A percentile compares a stretch with the other conserved stretches of the same genome.
Evolutionary conservation across 2,329 filamentous ascomycete species (phyloP).

Genomic region (Fusarium algeriense): DNA sequence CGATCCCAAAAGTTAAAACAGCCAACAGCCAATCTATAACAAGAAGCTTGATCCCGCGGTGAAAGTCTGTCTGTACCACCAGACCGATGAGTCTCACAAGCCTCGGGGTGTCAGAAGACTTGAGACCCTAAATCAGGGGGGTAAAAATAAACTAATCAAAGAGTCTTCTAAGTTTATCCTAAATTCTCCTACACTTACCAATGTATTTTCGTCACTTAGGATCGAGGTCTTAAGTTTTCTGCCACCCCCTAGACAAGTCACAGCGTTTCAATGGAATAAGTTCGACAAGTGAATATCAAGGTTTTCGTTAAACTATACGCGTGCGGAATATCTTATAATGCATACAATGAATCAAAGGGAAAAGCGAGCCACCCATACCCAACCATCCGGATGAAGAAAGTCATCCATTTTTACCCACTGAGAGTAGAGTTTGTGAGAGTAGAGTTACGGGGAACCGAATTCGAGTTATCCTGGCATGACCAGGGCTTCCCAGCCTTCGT

Average conservation of each 20-base stretch:
- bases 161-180: no score
- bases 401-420: not conserved
- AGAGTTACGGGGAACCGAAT: not conserved
- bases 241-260: not conserved
- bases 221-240: no score
- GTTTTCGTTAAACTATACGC: not conserved
- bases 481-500: not conserved
- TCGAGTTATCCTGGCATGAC: slow-evolving; percentile 31
- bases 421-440: not conserved
- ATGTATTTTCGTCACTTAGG: no score
- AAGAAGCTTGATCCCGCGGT: not conserved
- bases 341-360: not conserved
- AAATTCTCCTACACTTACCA: no score
- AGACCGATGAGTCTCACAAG: not conserved
- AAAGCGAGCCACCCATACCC: not conserved
- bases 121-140: no score
- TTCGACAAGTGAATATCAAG: not conserved
- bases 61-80: no score
- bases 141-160: no score
- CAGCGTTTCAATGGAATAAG: not conserved
- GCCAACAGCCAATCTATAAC: not conserved
- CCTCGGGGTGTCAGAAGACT: no score
- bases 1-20: not conserved
- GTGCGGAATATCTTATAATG: slow-evolving; percentile 10
- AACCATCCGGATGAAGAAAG: not conserved